Percentiles rank a stretch among this genome's conserved stretches.
These are phyloP conservation scores for Petrea volubilis DNA, from an alignment of 257 asterid genomes.

Conservation along the genomic window DNA sequence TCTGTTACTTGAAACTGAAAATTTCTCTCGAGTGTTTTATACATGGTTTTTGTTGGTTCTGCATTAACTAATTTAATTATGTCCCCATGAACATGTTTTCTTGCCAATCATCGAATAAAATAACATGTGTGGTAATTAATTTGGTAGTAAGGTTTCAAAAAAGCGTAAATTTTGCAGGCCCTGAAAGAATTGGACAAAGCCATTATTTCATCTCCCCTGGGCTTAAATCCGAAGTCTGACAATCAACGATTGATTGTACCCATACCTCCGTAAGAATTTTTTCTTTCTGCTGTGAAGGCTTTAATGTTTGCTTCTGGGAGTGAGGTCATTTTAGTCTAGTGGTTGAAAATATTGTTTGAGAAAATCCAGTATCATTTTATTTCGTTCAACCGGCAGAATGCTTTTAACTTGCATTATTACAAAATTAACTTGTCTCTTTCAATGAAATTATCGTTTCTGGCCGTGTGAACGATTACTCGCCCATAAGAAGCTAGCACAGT, in stretches of 20 bases:
- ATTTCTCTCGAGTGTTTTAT: neutral
- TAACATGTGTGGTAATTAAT: neutral
- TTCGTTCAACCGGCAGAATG: neutral
- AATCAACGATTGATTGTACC: slow-evolving; percentile 71
- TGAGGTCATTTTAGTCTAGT: neutral
- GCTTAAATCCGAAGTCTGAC: slow-evolving; percentile 84
- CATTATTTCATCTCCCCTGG: slow-evolving; percentile 78
- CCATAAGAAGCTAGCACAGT: neutral
- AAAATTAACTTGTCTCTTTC: slow-evolving; percentile 6
- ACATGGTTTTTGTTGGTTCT: neutral
- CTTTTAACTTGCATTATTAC: neutral
- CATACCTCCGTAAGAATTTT: slow-evolving; percentile 83
- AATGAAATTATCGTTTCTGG: slow-evolving; percentile 11
- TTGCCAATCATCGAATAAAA: slow-evolving; percentile 3
- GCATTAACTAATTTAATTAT: neutral
- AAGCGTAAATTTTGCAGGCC: slow-evolving; percentile 51
- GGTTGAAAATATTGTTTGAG: neutral
- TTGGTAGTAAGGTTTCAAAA: slow-evolving; percentile 1
- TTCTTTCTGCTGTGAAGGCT: neutral
- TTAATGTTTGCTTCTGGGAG: slow-evolving; percentile 12
- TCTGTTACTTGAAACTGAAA: neutral
- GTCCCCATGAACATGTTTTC: neutral
- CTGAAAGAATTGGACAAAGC: slow-evolving; percentile 93
- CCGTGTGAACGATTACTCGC: slow-evolving; percentile 2
- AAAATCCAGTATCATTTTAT: neutral